Percentiles rank a stretch among this genome's conserved stretches.
These are phyloP conservation scores for Microbotryum intermedium DNA, from an alignment of 1,284 basidiomycete genomes.

Conservation along the genomic window DNA sequence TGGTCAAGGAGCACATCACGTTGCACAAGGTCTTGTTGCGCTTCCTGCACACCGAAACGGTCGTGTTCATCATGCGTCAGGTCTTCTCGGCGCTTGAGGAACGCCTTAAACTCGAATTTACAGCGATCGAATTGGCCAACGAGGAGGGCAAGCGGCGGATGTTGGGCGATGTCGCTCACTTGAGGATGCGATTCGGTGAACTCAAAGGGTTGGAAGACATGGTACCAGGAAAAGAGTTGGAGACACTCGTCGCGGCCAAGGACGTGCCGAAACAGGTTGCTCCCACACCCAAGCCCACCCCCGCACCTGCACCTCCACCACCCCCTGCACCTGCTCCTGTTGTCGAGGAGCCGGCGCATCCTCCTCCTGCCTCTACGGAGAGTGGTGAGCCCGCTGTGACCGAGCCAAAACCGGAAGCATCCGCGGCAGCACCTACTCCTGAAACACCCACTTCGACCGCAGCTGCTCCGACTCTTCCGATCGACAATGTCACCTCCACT, in stretches of 20 bases:
- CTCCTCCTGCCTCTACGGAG: not conserved
- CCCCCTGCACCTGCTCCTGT: conserved; percentile 1
- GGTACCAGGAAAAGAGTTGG: conserved; percentile 13
- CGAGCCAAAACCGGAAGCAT: no score
- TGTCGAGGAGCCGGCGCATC: not conserved
- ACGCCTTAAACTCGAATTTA: conserved; percentile 73
- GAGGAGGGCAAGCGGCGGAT: conserved; percentile 61
- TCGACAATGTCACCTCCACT: no score
- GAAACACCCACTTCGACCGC: not conserved
- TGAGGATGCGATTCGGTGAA: conserved; percentile 27
- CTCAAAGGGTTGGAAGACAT: conserved; percentile 31
- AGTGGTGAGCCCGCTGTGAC: no score
- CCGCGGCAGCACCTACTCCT: not conserved
- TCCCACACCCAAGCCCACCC: not conserved
- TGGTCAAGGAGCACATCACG: conserved; percentile 91
- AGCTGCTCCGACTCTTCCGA: not conserved
- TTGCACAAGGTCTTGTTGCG: conserved; percentile 92
- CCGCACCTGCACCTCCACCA: not conserved
- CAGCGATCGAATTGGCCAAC: conserved; percentile 65
- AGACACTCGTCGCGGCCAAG: conserved; percentile 16
- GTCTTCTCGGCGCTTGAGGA: conserved; percentile 86
- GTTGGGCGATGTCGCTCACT: conserved; percentile 28
- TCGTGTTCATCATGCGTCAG: conserved; percentile 87
- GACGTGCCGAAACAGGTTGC: not conserved
- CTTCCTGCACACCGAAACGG: conserved; percentile 66